Evolutionary conservation across 192 early-diverging fungal species (phyloP).

Genomic region (Podila epigama): DNA sequence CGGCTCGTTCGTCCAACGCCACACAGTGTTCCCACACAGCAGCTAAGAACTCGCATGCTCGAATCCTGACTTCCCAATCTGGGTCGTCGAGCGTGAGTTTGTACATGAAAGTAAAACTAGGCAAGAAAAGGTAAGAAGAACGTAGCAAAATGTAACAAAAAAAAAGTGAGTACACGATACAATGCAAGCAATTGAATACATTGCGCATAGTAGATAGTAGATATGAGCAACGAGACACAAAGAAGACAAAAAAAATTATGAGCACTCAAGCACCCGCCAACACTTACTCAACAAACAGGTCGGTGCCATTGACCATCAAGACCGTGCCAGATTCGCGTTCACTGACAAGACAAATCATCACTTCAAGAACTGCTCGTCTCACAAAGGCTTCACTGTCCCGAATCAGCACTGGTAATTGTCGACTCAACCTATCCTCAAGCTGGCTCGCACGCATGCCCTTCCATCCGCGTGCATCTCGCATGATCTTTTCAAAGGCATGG

Average conservation of each 20-base stretch:
- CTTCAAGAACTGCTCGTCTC: conserved; percentile 57
- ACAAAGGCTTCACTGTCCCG: conserved; percentile 63
- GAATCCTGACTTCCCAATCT: conserved; percentile 59
- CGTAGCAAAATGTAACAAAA: too few relatives aligned
- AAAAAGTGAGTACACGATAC: too few relatives aligned
- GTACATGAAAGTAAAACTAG: conserved; percentile 49
- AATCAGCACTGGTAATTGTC: conserved; percentile 51
- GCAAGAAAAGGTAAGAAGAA: too few relatives aligned
- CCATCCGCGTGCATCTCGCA: conserved; percentile 58
- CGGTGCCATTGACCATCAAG: conserved; percentile 40
- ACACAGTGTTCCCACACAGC: conserved; percentile 53
- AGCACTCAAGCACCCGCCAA: neutral
- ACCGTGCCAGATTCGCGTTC: conserved; percentile 58
- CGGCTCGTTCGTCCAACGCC: conserved; percentile 28
- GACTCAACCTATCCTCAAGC: conserved; percentile 37
- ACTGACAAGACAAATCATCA: conserved; percentile 54
- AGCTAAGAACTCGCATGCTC: conserved; percentile 56
- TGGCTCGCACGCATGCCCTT: conserved; percentile 50
- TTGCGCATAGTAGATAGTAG: too few relatives aligned
- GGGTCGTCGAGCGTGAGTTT: conserved; percentile 56
- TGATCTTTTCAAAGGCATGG: conserved; percentile 50
- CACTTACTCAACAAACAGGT: conserved; percentile 32
- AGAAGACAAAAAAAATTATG: neutral
- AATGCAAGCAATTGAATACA: too few relatives aligned
- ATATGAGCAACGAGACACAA: too few relatives aligned